Conservation (phyloP, 2,329 filamentous ascomycete genomes). For the Penicillium janthinellum region DNA sequence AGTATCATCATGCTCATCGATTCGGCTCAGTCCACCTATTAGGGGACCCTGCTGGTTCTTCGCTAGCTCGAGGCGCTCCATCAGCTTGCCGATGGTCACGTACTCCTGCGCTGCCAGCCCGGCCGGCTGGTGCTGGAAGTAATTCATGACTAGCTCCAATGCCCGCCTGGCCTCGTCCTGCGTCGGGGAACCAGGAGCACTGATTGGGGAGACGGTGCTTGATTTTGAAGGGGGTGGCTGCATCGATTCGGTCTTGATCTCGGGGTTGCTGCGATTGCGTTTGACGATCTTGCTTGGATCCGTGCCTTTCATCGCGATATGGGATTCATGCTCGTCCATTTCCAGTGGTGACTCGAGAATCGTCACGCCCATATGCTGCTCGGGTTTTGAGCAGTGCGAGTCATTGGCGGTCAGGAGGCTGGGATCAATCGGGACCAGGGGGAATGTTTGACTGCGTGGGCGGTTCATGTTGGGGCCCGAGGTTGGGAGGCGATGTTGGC, state of each 20-base stretch:
- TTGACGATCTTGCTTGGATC: slow-evolving; percentile 39
- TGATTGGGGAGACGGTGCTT: slow-evolving; percentile 51
- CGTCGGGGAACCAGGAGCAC: slow-evolving; percentile 67
- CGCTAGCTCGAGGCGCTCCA: slow-evolving; percentile 79
- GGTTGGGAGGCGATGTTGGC: slow-evolving; percentile 52
- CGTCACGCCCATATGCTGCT: slow-evolving; percentile 41
- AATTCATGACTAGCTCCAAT: slow-evolving; percentile 77
- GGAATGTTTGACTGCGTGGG: slow-evolving; percentile 86
- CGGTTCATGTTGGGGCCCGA: slow-evolving; percentile 63
- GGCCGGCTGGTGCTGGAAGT: slow-evolving; percentile 71
- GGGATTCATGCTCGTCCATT: slow-evolving; percentile 48
- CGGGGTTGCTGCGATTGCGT: slow-evolving; percentile 48
- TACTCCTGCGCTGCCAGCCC: slow-evolving; percentile 79
- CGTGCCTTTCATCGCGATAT: slow-evolving; percentile 30
- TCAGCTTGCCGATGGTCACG: slow-evolving; percentile 74
- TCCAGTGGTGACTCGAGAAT: slow-evolving; percentile 56
- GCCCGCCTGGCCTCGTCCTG: slow-evolving; percentile 85
- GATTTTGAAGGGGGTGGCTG: slow-evolving; percentile 44
- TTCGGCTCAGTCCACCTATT: slow-evolving; percentile 47
- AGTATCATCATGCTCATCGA: slow-evolving; percentile 46
- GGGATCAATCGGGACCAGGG: slow-evolving; percentile 61
- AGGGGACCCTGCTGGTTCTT: slow-evolving; percentile 47
- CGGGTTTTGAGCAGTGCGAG: slow-evolving; percentile 57
- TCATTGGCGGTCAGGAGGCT: slow-evolving; percentile 52
- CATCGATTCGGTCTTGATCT: slow-evolving; percentile 47